Evolutionary conservation across 2,329 filamentous ascomycete genomes (phyloP).

Genomic region (Ceratocystis eucalypticola): DNA sequence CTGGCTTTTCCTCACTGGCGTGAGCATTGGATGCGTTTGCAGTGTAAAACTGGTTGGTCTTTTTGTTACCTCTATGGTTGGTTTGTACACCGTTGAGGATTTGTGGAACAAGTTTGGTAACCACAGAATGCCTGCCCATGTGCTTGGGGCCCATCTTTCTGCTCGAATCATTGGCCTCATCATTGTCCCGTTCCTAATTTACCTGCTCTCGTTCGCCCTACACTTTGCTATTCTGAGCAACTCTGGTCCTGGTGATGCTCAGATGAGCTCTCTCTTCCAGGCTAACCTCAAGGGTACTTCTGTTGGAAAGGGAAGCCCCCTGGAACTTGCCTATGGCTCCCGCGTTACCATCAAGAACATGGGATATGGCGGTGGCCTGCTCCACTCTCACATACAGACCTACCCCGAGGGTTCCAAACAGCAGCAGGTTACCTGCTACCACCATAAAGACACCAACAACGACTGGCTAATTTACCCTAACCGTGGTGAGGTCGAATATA

Average conservation of each 20-base stretch:
- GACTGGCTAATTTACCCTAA: slow-evolving; percentile 99
- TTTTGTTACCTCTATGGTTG: slow-evolving; percentile 88
- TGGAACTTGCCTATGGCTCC: slow-evolving; percentile 83
- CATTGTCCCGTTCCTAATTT: slow-evolving; percentile 74
- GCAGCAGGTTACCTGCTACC: slow-evolving; percentile 97
- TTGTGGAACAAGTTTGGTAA: slow-evolving; percentile 98
- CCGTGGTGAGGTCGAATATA: slow-evolving; percentile 59
- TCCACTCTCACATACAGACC: slow-evolving; percentile 93
- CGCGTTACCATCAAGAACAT: slow-evolving; percentile 94
- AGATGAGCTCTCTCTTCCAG: slow-evolving; percentile 99
- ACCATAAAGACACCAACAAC: slow-evolving; percentile 99
- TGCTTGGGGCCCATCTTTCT: slow-evolving; percentile 62
- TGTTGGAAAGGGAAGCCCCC: slow-evolving; percentile 84
- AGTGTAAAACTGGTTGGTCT: slow-evolving; percentile 97
- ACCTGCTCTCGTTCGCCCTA: slow-evolving; percentile 87
- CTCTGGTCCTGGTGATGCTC: slow-evolving; percentile 91
- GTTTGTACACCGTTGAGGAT: slow-evolving; percentile 90
- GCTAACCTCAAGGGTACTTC: slow-evolving; percentile 89
- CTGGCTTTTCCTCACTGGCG: slow-evolving; percentile 84
- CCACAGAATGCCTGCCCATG: slow-evolving; percentile 71
- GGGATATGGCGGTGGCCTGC: slow-evolving; percentile 92
- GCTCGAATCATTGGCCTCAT: slow-evolving; percentile 80
- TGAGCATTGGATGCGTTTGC: slow-evolving; percentile 95
- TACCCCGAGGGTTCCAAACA: slow-evolving; percentile 87
- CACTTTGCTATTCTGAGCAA: slow-evolving; percentile 91